Base-by-base conservation (phyloP, 768 basidiomycete genomes). In the Macrolepiota albuminosa region DNA sequence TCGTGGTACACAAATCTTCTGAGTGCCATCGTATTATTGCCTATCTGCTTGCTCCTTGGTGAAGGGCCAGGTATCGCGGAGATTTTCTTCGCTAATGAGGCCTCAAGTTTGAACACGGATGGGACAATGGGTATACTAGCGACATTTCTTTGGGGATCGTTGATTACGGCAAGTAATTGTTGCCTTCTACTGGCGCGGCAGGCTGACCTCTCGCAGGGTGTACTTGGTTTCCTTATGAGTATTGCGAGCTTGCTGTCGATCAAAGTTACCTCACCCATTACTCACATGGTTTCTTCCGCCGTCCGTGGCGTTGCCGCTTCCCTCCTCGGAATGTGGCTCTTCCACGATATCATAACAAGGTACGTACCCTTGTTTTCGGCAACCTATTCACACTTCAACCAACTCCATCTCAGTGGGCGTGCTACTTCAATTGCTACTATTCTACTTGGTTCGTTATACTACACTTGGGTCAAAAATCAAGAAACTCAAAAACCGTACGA, bases 251-350 rank as follows among this genome's bases (percentile, higher is more conserved):
- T 95, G 61, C 80, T 98, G 34, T 95, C 92, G 29, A 97, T 98
- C 79, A 95, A 98, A 72, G 91, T 98, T 62, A 98, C 95, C 8
- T 96, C 94, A 1, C 95, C 95, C 14, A 94, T 98, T 70, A 95
- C 95, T 2, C 95, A 98, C 72, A 98, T 98, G 95, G 78, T 97
- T 31, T 95, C 93, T 4, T 94, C 94, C 11, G 95, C 96, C 21
- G 93, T 96, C 4, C 89, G 95, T 56, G 95, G 96, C 18, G 95
- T 98, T 31, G 86, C 93, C 1, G 92, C 89, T n/a, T 92, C 93
- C 5, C 70, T 95, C 48, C 78, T 97, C 14, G 92, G 87, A 26
- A 79, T 89, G 71, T 89, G 82, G 84, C 63, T 93, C 21, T 97
- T 97, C 75, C 70, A 76, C 31, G 95, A 98, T 52, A 69, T 91